These are phyloP conservation scores for Trifolium dubium DNA, from an alignment of 306 rosid genomes.

Conservation along the genomic window DNA sequence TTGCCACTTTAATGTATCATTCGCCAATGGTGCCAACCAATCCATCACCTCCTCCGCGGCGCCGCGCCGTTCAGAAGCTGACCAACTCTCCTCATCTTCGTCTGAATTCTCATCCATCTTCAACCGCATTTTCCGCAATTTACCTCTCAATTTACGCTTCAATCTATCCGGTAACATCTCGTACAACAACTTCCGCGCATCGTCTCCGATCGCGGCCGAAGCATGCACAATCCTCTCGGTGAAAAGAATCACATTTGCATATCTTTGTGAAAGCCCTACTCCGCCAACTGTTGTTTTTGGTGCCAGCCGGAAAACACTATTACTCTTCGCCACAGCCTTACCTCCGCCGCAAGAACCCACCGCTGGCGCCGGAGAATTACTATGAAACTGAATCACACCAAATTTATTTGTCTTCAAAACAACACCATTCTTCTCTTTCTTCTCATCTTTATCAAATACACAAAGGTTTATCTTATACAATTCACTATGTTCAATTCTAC, in stretches of 20 bases:
- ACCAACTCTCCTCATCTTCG: slow-evolving; percentile 21
- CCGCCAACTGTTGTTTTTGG: slow-evolving; percentile 63
- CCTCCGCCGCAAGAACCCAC: background rate
- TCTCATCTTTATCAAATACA: slow-evolving; percentile 23
- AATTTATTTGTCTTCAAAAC: slow-evolving; percentile 18
- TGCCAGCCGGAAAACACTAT: slow-evolving; percentile 47
- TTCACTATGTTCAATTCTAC: slow-evolving; percentile 46
- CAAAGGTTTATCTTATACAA: slow-evolving; percentile 25
- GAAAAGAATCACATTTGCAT: slow-evolving; percentile 62
- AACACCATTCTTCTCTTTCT: background rate
- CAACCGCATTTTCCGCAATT: slow-evolving; percentile 42
- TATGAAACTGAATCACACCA: slow-evolving; percentile 25
- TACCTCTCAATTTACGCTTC: slow-evolving; percentile 44
- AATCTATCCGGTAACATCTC: slow-evolving; percentile 69
- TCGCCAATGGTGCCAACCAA: slow-evolving; percentile 67
- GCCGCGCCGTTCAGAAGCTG: slow-evolving; percentile 44
- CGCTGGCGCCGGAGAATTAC: background rate
- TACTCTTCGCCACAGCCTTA: slow-evolving; percentile 26
- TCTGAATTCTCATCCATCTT: slow-evolving; percentile 34
- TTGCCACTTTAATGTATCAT: slow-evolving; percentile 69
- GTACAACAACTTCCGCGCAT: slow-evolving; percentile 54
- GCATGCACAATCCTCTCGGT: slow-evolving; percentile 58
- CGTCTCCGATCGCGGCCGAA: slow-evolving; percentile 46
- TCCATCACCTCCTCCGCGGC: slow-evolving; percentile 62
- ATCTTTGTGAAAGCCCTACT: slow-evolving; percentile 58